Evolutionary conservation across 208 protist species (phyloP).

Genomic region (Wallacemonas rigidus): DNA sequence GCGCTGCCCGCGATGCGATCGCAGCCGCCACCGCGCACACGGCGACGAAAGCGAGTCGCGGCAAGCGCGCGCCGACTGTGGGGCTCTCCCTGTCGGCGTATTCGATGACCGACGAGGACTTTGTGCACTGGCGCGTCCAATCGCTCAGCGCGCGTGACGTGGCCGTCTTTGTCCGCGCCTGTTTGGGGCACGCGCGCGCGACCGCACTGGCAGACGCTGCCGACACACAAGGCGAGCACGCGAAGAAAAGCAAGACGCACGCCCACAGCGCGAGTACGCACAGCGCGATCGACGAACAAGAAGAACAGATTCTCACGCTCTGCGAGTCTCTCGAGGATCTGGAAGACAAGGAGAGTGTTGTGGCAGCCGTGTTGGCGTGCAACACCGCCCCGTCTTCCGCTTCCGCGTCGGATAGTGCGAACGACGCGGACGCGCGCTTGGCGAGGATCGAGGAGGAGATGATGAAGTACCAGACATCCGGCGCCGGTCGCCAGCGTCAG

Average conservation of each 20-base stretch:
- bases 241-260: too few relatives aligned
- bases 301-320: conserved; percentile 9
- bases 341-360: background rate
- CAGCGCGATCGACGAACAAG: background rate
- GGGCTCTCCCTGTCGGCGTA: background rate
- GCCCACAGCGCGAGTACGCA: too few relatives aligned
- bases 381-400: background rate
- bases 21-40: conserved; percentile 8
- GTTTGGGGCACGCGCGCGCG: conserved; percentile 22
- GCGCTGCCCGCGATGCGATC: conserved; percentile 1
- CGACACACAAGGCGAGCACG: too few relatives aligned
- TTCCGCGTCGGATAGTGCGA: background rate
- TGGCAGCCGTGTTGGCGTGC: background rate
- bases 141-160: conserved; percentile 68
- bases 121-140: conserved; percentile 37
- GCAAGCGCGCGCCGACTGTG: background rate
- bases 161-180: conserved; percentile 37
- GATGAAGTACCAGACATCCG: background rate
- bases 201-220: background rate
- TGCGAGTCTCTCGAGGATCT: conserved; percentile 26
- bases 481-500: background rate
- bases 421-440: background rate
- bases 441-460: background rate
- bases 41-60: background rate
- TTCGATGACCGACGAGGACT: conserved; percentile 18